Evolutionary conservation across 805 yeast genomes (phyloP).

Genomic region (Candida sithepensis): DNA sequence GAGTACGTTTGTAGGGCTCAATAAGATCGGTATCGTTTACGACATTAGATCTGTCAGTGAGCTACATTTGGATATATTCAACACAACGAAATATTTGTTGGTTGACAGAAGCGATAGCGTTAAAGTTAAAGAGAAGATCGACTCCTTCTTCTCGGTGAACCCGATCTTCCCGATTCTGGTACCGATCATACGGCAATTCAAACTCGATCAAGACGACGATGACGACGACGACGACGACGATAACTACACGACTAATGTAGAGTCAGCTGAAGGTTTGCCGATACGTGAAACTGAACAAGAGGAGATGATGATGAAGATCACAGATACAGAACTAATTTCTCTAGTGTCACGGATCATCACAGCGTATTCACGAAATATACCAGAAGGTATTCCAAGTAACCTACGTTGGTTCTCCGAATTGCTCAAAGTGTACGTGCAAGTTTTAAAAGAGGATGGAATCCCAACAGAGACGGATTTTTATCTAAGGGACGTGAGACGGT

Average conservation of each 20-base stretch:
- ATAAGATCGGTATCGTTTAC: slow-evolving; percentile 14
- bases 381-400: slow-evolving; percentile 8
- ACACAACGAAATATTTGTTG: slow-evolving; percentile 12
- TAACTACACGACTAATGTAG: neutral
- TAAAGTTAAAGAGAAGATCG: slow-evolving; percentile 8
- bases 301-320: neutral
- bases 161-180: slow-evolving; percentile 27
- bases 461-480: slow-evolving; percentile 21
- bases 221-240: neutral
- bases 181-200: slow-evolving; percentile 16
- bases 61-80: slow-evolving; percentile 18
- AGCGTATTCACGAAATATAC: slow-evolving; percentile 1
- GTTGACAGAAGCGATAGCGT: neutral
- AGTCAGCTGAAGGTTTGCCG: too few relatives aligned
- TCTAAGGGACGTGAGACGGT: slow-evolving; percentile 15
- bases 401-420: slow-evolving; percentile 26
- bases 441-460: slow-evolving; percentile 15
- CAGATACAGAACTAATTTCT: slow-evolving; percentile 1
- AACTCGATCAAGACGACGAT: slow-evolving; percentile 3
- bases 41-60: slow-evolving; percentile 16
- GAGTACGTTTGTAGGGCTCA: slow-evolving; percentile 13
- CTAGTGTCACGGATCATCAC: slow-evolving; percentile 9
- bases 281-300: too few relatives aligned
- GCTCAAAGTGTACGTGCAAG: slow-evolving; percentile 18
- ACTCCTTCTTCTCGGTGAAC: slow-evolving; percentile 19